phyloP scores from a whole-genome alignment of 208 protist genomes.

The Leishmania tropica region DNA sequence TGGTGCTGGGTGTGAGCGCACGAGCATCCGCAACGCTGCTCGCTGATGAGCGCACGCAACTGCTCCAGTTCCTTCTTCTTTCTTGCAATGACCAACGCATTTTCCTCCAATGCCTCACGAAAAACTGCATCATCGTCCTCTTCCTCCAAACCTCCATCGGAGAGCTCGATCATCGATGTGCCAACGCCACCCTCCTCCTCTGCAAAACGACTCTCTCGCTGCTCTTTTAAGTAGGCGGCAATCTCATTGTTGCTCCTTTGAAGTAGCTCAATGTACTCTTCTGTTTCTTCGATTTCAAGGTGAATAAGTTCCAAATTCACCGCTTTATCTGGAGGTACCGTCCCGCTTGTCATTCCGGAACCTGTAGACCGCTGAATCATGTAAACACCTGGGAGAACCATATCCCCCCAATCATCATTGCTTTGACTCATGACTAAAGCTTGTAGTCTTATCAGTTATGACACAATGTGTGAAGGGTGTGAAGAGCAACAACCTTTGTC shows the following conservation, averaged over 20 bases:
- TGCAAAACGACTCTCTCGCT: constrained; percentile 7
- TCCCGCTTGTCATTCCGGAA: not conserved
- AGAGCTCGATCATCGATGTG: constrained; percentile 13
- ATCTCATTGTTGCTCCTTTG: constrained; percentile 72
- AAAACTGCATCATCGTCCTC: constrained; percentile 40
- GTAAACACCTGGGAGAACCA: constrained; percentile 83
- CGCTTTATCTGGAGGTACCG: constrained; percentile 21
- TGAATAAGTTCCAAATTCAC: constrained; percentile 63
- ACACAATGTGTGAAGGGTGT: not conserved
- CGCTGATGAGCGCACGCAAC: constrained; percentile 27
- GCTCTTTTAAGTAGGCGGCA: constrained; percentile 24
- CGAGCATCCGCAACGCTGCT: constrained; percentile 37
- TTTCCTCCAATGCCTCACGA: constrained; percentile 37
- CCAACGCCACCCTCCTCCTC: constrained; percentile 19
- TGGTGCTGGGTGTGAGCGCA: constrained; percentile 11
- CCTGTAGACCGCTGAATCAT: constrained; percentile 58
- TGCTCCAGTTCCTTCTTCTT: constrained; percentile 36
- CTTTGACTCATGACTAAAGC: constrained; percentile 13
- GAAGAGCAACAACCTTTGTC: not conserved
- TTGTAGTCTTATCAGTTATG: not conserved
- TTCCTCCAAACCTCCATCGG: constrained; percentile 7
- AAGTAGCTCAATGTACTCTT: constrained; percentile 58
- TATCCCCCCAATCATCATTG: constrained; percentile 61
- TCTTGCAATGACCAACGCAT: constrained; percentile 33
- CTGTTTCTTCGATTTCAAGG: constrained; percentile 58